Base-by-base conservation (phyloP, 805 yeast species). In the Starmerella bombi region DNA sequence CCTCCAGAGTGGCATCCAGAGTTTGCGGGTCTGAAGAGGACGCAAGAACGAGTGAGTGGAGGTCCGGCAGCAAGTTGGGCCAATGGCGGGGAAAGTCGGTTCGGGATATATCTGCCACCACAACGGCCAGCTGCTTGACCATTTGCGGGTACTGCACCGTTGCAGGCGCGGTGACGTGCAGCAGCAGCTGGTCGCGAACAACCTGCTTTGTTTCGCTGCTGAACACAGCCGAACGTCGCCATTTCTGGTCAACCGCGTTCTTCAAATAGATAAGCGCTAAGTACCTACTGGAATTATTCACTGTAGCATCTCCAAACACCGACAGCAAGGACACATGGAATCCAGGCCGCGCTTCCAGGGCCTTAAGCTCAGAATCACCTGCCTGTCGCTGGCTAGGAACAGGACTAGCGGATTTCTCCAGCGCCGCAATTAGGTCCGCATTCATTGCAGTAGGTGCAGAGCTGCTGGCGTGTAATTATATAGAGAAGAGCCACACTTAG, bases 61-160 rank as follows among this genome's bases (percentile, higher is more conserved):
- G 65, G 12, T 76, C 77, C 42, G 80, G 86, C 53, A 91, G 80
- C 16, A 91, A 56, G 2, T 69, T 59, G 0, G 93, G 85, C 96
- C 96, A 91, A 34, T 78, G 85, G 2, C 63, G 58, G 0, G 97
- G 96, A 56, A 82, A 91, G 52, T 91, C 98, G 42, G 74, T 65
- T 37, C 96, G 63, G 20, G 81, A 79, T 21, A 91, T 80, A 44
- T 77, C 67, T 1, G 93, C 77, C 5, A 81, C 65, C 0, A 93
- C 77, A 48, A 81, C 80, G 0, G 96, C 93, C 56, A 82, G 80
- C 60, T 91, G 97, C 23, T 80, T 70, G 23, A 79, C 63, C 44
- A 88, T 65, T 54, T 77, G 91, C n/a, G 33, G 32, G 20, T 43
- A 35, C 18, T n/a, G 16, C n/a, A 20, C 33, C 2, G 42, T 40